Evolutionary conservation across 2,329 filamentous ascomycete genomes (phyloP).

Genomic region (Endothia cerciana): DNA sequence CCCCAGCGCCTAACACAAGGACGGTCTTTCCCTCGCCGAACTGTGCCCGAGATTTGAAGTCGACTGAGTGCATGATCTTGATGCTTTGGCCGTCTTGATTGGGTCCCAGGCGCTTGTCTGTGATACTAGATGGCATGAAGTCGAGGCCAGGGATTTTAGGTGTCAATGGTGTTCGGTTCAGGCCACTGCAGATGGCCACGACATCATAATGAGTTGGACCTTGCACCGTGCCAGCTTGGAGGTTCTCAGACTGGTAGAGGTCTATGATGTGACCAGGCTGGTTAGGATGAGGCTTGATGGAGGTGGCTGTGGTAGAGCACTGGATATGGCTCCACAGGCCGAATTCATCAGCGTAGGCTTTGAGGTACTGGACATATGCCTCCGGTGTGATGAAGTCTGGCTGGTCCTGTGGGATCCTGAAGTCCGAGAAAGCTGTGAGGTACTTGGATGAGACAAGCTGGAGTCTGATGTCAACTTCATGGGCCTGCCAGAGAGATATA

Average conservation of each 20-base stretch:
- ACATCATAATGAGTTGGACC: slow-evolving; percentile 34
- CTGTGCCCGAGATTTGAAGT: slow-evolving; percentile 41
- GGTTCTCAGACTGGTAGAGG: background rate
- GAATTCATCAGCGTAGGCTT: slow-evolving; percentile 41
- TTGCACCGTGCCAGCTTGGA: background rate
- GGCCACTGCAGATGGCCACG: slow-evolving; percentile 44
- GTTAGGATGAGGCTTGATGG: slow-evolving; percentile 19
- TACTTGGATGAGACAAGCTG: slow-evolving; percentile 49
- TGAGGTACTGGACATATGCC: slow-evolving; percentile 42
- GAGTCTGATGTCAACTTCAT: background rate
- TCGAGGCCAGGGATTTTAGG: slow-evolving; percentile 34
- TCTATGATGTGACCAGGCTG: background rate
- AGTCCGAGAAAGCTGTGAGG: slow-evolving; percentile 51
- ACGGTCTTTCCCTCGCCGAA: slow-evolving; percentile 41
- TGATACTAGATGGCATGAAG: background rate
- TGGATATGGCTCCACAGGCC: slow-evolving; percentile 39
- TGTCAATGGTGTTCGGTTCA: slow-evolving; percentile 41
- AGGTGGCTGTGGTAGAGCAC: slow-evolving; percentile 37
- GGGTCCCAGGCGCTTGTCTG: background rate
- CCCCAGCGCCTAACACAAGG: slow-evolving; percentile 43
- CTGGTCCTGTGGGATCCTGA: slow-evolving; percentile 40
- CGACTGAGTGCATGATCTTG: slow-evolving; percentile 39
- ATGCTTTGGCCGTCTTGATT: slow-evolving; percentile 16
- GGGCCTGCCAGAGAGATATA: too few relatives aligned
- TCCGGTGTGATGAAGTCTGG: slow-evolving; percentile 42